Percentiles rank a stretch among this genome's conserved stretches.
phyloP scores from a whole-genome alignment of 2,329 filamentous ascomycete genomes.

The Talaromyces sp. region DNA sequence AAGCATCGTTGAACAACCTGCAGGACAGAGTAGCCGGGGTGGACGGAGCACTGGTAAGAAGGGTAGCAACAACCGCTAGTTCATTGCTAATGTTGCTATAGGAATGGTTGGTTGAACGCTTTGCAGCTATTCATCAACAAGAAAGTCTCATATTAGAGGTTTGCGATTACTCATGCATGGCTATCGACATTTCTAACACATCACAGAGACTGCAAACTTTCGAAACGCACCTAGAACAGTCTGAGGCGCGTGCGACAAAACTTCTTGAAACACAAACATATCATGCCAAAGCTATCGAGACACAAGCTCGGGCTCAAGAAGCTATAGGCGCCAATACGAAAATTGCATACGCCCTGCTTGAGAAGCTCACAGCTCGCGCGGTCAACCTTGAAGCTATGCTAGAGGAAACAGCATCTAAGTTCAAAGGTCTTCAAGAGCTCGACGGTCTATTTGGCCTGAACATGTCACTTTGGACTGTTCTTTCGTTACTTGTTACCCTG shows the following conservation, averaged over 20 bases:
- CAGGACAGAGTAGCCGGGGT: constrained; percentile 33
- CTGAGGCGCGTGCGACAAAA: constrained; percentile 33
- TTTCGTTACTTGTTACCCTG: constrained; percentile 27
- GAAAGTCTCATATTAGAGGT: constrained; percentile 37
- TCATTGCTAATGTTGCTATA: constrained; percentile 20
- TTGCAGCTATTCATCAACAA: constrained; percentile 34
- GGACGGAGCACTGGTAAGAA: constrained; percentile 36
- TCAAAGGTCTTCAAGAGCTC: constrained; percentile 25
- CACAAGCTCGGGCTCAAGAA: constrained; percentile 31
- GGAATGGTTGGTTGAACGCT: constrained; percentile 34
- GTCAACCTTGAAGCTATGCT: constrained; percentile 34
- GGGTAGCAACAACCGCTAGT: too few relatives aligned
- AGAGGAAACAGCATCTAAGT: constrained; percentile 31
- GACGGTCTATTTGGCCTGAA: constrained; percentile 22
- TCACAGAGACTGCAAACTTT: constrained; percentile 37
- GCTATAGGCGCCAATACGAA: constrained; percentile 29
- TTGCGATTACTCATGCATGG: not conserved
- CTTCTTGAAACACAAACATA: constrained; percentile 36
- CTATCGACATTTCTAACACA: not conserved
- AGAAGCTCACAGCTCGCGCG: constrained; percentile 29
- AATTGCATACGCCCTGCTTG: constrained; percentile 34
- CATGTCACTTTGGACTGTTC: constrained; percentile 28
- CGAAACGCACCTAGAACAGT: constrained; percentile 33
- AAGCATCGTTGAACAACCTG: constrained; percentile 34
- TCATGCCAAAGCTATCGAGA: constrained; percentile 33